Percentiles rank a stretch among this genome's conserved stretches.
Evolutionary conservation across 163 green algal species (phyloP).

Genomic region (Chloroidium sp.): DNA sequence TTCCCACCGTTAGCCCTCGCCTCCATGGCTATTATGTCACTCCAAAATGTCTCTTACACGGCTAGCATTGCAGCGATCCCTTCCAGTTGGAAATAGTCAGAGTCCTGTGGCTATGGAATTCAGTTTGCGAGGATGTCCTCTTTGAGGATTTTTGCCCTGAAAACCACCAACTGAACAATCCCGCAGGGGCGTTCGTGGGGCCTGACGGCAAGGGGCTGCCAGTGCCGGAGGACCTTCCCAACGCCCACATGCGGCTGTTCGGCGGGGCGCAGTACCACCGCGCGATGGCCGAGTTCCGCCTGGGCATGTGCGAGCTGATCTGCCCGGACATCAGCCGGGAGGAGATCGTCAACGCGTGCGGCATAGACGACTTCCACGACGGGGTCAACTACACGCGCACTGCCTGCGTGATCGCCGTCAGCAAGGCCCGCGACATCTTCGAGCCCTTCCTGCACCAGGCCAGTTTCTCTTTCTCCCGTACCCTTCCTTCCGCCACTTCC

Average conservation of each 20-base stretch:
- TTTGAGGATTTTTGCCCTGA: no score
- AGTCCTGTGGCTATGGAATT: no score
- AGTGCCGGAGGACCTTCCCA: slow-evolving; percentile 54
- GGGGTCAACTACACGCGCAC: slow-evolving; percentile 93
- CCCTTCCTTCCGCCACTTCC: not conserved
- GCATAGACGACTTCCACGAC: slow-evolving; percentile 92
- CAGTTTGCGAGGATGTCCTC: no score
- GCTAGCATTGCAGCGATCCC: no score
- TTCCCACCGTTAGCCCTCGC: no score
- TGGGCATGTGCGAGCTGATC: slow-evolving; percentile 55
- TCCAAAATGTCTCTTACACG: no score
- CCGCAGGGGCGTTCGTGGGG: slow-evolving; percentile 63
- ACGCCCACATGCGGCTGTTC: slow-evolving; percentile 89
- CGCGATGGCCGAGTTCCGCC: slow-evolving; percentile 86
- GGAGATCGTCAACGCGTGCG: slow-evolving; percentile 94
- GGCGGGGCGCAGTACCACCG: slow-evolving; percentile 93
- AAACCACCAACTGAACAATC: no score
- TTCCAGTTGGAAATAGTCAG: no score
- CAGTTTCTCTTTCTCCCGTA: not conserved
- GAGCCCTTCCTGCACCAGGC: slow-evolving; percentile 91
- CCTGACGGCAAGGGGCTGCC: slow-evolving; percentile 50
- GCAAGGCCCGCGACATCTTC: slow-evolving; percentile 76
- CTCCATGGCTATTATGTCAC: no score
- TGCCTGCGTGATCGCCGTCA: slow-evolving; percentile 84
- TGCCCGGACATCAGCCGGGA: slow-evolving; percentile 77